Base-by-base conservation (phyloP, 2,329 filamentous ascomycete genomes). In the Sclerotinia trifoliorum region DNA sequence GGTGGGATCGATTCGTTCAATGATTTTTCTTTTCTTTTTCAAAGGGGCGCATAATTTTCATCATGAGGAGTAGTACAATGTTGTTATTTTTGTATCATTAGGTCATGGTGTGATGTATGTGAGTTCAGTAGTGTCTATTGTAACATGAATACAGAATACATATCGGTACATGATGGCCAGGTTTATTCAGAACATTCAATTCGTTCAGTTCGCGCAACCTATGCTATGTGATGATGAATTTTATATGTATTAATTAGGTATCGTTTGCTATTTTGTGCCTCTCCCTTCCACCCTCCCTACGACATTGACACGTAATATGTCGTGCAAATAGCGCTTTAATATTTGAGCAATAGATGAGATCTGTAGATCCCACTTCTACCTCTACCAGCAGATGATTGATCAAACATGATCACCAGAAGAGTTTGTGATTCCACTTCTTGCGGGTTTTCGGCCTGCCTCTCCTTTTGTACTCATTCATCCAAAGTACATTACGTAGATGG, bases 101-200 rank as follows among this genome's bases (percentile, higher is more conserved):
- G 26, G 48, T 61, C 24, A 24, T 61, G 29, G 35, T 35, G 44
- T 49, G 44, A 32, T 24, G 24, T 61, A 3, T 61, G 13, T 49
- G 44, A 48, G 19, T 35, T 35, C 54, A 29, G 17, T 61, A 61
- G 42, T n/a, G 46, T 32, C 21, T 61, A 61, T 35, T 29, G n/a
- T 32, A 24, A 19, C n/a, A 46, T 26, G 39, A 46, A 21, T 46
- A 60, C 17, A 32, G 39, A 46, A 21, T 46, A 48, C 17, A 46
- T 60, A 60, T 61, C 19, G 32, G 32, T 24, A 60, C 17, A 60
- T 60, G 26, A 60, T 60, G 29, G 29, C 17, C 26, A 26, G n/a
- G 15, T 60, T 3, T 19, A 19, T 26, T 13, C 17, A 5, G 2
- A 15, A n/a, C 19, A 21, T 32, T n/a, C 2, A 5, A 46, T 60